phyloP scores from a whole-genome alignment of 352 stramenopile species.

The Phytopythium litorale region DNA sequence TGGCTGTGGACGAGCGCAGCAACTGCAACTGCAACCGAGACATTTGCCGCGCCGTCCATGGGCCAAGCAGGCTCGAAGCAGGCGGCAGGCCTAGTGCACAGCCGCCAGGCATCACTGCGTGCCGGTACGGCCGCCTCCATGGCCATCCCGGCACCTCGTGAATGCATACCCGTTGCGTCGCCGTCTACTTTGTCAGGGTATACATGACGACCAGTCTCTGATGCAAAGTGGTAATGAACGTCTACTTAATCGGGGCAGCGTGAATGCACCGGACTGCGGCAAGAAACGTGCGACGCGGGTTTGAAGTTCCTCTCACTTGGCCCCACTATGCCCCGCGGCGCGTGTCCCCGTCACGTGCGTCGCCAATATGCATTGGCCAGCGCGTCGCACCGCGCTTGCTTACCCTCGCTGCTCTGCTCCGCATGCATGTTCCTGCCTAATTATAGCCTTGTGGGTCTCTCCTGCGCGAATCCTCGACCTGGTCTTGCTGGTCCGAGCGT shows the following conservation, averaged over 20 bases:
- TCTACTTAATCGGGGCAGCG: not conserved
- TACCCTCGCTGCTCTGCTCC: not conserved
- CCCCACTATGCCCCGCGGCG: not conserved
- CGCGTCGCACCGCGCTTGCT: not conserved
- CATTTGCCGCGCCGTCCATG: not conserved
- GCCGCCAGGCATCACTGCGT: no score
- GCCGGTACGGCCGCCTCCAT: not conserved
- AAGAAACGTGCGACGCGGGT: slow-evolving; percentile 7
- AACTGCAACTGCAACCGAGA: slow-evolving; percentile 3
- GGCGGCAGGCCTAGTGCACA: no score
- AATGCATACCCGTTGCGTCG: not conserved
- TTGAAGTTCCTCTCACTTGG: slow-evolving; percentile 7
- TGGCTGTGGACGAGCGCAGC: not conserved
- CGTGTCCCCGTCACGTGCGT: slow-evolving; percentile 3
- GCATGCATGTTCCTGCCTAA: not conserved
- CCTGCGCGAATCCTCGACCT: not conserved
- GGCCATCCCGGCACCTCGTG: not conserved
- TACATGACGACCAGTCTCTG: not conserved
- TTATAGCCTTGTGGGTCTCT: not conserved
- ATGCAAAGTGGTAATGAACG: not conserved
- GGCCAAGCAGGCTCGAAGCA: not conserved
- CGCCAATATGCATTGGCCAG: not conserved
- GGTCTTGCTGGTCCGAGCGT: not conserved
- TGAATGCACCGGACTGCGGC: not conserved
- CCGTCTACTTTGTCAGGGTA: not conserved